Evolutionary conservation across 2,329 filamentous ascomycete species (phyloP).

Genomic region (Zymoseptoria tritici): DNA sequence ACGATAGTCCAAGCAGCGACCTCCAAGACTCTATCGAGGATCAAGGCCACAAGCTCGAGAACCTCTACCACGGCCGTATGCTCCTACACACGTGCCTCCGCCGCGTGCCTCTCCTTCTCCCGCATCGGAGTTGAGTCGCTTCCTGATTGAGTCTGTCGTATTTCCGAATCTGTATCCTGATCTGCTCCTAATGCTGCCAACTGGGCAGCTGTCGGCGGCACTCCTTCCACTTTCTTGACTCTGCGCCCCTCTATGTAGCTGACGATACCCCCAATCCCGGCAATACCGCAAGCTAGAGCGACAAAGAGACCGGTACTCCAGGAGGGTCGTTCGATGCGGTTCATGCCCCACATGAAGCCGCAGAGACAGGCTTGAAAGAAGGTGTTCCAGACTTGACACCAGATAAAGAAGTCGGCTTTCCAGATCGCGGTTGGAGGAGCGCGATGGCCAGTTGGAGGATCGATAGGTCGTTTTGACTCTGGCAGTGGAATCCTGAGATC

Average conservation of each 20-base stretch:
- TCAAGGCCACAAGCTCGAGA: neutral
- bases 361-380: conserved; percentile 66
- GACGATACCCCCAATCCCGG: conserved; percentile 60
- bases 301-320: conserved; percentile 79
- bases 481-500: conserved; percentile 56
- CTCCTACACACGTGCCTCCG: neutral
- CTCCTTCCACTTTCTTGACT: conserved; percentile 65
- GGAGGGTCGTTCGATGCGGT: conserved; percentile 56
- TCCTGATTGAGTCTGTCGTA: neutral
- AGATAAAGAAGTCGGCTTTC: conserved; percentile 75
- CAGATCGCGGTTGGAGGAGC: conserved; percentile 60
- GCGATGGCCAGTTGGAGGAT: conserved; percentile 63
- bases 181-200: conserved; percentile 1
- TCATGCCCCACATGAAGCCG: conserved; percentile 66
- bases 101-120: neutral
- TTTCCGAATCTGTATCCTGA: neutral
- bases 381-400: conserved; percentile 72
- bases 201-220: conserved; percentile 28
- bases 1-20: neutral
- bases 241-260: conserved; percentile 62
- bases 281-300: conserved; percentile 62
- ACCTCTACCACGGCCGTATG: neutral
- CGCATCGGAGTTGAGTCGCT: neutral
- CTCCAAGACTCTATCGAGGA: conserved; percentile 1
- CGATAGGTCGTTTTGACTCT: conserved; percentile 52